phyloP scores from a whole-genome alignment of 495 filamentous ascomycete species.

The Hypoxylon perforatum region DNA sequence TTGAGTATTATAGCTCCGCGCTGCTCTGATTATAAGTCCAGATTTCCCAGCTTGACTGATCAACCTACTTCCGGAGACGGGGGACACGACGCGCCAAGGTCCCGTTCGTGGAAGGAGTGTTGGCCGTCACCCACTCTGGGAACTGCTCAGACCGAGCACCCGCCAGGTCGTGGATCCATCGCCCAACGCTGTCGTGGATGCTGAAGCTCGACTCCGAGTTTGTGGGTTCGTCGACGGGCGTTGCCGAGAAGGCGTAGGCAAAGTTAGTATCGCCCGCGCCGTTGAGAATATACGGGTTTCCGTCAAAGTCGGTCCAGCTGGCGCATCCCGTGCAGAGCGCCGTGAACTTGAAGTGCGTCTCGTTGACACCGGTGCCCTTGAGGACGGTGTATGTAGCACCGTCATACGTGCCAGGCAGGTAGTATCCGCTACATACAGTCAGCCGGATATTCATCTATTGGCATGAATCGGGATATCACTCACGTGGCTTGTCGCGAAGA shows the following conservation, averaged over 20 bases:
- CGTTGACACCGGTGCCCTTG: conserved; percentile 56
- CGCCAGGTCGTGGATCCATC: conserved; percentile 54
- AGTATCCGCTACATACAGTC: conserved; percentile 53
- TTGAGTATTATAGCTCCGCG: conserved; percentile 38
- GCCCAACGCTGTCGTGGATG: conserved; percentile 59
- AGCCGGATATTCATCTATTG: neutral
- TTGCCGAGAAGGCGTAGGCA: conserved; percentile 53
- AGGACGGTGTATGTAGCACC: conserved; percentile 54
- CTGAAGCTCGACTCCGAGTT: conserved; percentile 50
- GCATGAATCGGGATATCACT: conserved; percentile 20
- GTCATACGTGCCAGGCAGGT: conserved; percentile 50
- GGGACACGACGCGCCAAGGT: too few relatives aligned
- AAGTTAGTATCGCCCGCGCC: conserved; percentile 49
- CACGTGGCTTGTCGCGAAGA: conserved; percentile 58
- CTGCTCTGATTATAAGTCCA: conserved; percentile 38
- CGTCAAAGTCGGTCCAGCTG: conserved; percentile 55
- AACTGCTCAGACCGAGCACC: conserved; percentile 44
- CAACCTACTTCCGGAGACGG: too few relatives aligned
- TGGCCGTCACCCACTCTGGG: conserved; percentile 40
- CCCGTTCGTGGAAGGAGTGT: too few relatives aligned
- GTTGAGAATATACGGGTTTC: conserved; percentile 52
- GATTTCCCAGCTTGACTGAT: conserved; percentile 12
- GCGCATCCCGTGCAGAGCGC: conserved; percentile 57
- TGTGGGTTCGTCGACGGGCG: conserved; percentile 49
- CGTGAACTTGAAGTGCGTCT: conserved; percentile 59